Percentiles rank a stretch among this genome's conserved stretches.
phyloP scores from a whole-genome alignment of 345 rosid species.

The Hirschfeldia incana region DNA sequence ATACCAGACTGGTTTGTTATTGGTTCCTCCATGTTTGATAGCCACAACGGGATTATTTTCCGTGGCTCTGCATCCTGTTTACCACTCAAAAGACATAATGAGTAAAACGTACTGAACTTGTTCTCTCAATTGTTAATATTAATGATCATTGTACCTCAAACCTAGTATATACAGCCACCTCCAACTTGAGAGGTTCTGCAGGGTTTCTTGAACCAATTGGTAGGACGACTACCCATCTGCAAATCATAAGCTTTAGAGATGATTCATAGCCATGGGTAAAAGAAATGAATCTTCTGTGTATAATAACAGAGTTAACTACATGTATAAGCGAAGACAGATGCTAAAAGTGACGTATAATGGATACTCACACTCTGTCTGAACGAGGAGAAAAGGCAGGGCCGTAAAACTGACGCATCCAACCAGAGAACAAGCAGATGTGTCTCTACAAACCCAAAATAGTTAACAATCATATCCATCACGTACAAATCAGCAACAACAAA shows the following conservation, averaged over 20 bases:
- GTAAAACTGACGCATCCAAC: conserved; percentile 86
- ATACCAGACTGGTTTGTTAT: conserved; percentile 67
- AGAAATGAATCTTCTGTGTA: not conserved
- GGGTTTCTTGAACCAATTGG: conserved; percentile 82
- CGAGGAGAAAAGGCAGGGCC: conserved; percentile 81
- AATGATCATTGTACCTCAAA: conserved; percentile 51
- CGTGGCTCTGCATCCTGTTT: conserved; percentile 90
- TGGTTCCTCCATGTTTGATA: conserved; percentile 78
- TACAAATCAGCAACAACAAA: not conserved
- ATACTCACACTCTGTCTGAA: conserved; percentile 80
- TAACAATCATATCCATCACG: not conserved
- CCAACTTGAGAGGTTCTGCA: conserved; percentile 73
- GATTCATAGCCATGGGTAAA: not conserved
- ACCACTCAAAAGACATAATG: not conserved
- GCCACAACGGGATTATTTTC: conserved; percentile 72
- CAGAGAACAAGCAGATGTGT: conserved; percentile 84
- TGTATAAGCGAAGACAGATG: not conserved
- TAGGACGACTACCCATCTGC: conserved; percentile 86
- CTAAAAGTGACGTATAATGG: not conserved
- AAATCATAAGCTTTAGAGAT: conserved; percentile 10
- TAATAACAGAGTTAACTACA: not conserved
- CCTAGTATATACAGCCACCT: conserved; percentile 71
- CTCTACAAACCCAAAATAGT: conserved; percentile 34
- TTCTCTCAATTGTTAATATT: not conserved
- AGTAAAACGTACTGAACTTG: not conserved